Evolutionary conservation across 2,329 filamentous ascomycete genomes (phyloP).

Genomic region (Botryotinia calthae): DNA sequence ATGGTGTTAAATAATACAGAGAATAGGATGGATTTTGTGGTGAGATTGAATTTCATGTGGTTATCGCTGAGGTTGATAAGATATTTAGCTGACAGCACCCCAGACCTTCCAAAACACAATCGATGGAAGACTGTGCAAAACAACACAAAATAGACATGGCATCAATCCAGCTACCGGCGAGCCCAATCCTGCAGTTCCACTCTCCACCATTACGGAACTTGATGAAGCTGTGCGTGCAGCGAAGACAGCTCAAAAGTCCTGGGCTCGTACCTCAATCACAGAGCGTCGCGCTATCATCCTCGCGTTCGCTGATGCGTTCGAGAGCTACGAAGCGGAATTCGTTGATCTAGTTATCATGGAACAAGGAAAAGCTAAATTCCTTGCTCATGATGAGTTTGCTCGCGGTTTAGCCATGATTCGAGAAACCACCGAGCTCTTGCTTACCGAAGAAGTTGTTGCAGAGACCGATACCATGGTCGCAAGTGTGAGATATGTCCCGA

Average conservation of each 20-base stretch:
- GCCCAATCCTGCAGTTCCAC: conserved; percentile 38
- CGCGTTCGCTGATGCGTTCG: conserved; percentile 42
- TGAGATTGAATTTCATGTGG: background rate
- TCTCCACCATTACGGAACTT: conserved; percentile 44
- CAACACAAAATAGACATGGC: conserved; percentile 13
- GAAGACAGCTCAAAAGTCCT: conserved; percentile 46
- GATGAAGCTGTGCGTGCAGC: conserved; percentile 48
- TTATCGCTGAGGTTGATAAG: background rate
- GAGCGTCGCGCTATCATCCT: conserved; percentile 42
- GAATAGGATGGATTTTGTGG: background rate
- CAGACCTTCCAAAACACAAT: conserved; percentile 18
- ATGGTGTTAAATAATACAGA: background rate
- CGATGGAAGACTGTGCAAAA: conserved; percentile 8
- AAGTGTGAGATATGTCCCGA: conserved; percentile 45
- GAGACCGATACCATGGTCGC: conserved; percentile 36
- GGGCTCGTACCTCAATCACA: conserved; percentile 44
- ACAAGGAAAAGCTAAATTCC: conserved; percentile 48
- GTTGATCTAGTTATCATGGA: conserved; percentile 45
- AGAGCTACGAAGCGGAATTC: conserved; percentile 29
- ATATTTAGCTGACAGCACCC: background rate
- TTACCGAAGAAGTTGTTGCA: conserved; percentile 19
- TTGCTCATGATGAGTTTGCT: conserved; percentile 24
- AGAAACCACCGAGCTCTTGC: conserved; percentile 2
- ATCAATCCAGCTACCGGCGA: conserved; percentile 25
- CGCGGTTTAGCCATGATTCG: conserved; percentile 20